Evolutionary conservation across 2,329 filamentous ascomycete species (phyloP), one percentile per base, ranked within the genome.

Genomic region (Ceratocystis albifundus): DNA sequence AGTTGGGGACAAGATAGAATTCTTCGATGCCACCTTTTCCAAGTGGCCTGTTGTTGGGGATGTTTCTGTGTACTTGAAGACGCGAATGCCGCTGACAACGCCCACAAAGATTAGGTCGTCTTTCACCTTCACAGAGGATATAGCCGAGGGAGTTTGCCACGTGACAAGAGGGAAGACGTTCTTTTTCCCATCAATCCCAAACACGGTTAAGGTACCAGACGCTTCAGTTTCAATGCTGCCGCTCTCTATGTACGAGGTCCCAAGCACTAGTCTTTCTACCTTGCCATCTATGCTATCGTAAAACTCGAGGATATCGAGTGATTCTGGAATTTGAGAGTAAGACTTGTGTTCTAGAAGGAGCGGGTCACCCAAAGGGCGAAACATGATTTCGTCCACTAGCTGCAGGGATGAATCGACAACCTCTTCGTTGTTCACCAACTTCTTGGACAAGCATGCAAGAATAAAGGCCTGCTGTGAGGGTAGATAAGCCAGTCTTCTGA

Each of bases 351-450:
- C 76, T 15, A 97, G 76, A 5, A 81, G 74, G 69, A 89, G 87
- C 0, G 86, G 84, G 70, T 88, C 76, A 0, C 84, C 90, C 0
- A 96, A 79, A 64, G 88, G 83, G 68, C 88, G 85, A 74, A 97
- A 96, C 20, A 90, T 79, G 44, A 96, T 85, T 72, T 97, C 94
- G 71, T 99, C 93, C 0, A 95, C 91, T 1, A 99, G 82, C 71
- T 88, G 88, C 72, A 99, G 89, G n/a, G 86, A 86, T 71, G 89
- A 93, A 8, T 84, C 82, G 12, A 96, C 81, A 2, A 86, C 76
- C 74, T 99, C 94, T 69, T 85, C 85, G 15, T 88, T 88, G 7
- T 84, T 77, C 10, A 81, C 76, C 0, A 96, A 76, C 64, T 88
- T 84, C 17, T 91, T 84, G 69, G 86, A 86, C 68, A 97, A 89